Conservation (phyloP, 768 basidiomycete genomes). For the Panaeolus cyanescens region DNA sequence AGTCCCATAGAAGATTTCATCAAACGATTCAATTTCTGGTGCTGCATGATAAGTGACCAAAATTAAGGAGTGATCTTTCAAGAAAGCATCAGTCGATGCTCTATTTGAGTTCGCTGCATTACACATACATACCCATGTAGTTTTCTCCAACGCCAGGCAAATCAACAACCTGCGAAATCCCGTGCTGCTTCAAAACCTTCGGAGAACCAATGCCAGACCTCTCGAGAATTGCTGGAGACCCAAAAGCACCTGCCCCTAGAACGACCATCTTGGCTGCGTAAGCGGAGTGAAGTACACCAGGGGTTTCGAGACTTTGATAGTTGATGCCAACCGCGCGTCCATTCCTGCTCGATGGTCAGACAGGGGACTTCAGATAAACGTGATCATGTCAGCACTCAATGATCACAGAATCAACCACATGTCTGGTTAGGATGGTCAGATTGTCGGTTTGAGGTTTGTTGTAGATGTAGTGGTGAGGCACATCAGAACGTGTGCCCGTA, state of each 20-base stretch:
- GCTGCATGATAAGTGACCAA: constrained; percentile 39
- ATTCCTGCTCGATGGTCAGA: constrained; percentile 25
- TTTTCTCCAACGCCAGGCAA: constrained; percentile 80
- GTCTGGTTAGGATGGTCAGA: constrained; percentile 38
- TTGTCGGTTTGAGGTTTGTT: constrained; percentile 43
- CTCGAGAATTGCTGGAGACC: constrained; percentile 58
- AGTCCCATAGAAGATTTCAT: constrained; percentile 42
- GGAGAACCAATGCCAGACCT: constrained; percentile 61
- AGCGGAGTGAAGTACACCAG: constrained; percentile 16
- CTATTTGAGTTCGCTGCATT: no score
- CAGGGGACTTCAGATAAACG: neutral
- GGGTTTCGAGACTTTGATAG: constrained; percentile 33
- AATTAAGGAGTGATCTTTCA: constrained; percentile 38
- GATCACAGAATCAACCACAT: constrained; percentile 47
- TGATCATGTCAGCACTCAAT: constrained; percentile 40
- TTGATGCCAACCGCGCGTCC: constrained; percentile 51
- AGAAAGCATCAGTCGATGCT: no score
- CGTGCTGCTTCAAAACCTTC: constrained; percentile 44
- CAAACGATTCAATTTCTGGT: constrained; percentile 47
- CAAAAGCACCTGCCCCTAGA: constrained; percentile 55
- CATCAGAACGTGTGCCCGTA: constrained; percentile 59
- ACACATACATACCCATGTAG: constrained; percentile 46
- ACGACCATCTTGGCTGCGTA: constrained; percentile 44
- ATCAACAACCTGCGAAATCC: constrained; percentile 54
- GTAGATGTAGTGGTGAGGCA: constrained; percentile 54